These are phyloP conservation scores for Rosa persica DNA, from an alignment of 306 rosid genomes.

Conservation along the genomic window DNA sequence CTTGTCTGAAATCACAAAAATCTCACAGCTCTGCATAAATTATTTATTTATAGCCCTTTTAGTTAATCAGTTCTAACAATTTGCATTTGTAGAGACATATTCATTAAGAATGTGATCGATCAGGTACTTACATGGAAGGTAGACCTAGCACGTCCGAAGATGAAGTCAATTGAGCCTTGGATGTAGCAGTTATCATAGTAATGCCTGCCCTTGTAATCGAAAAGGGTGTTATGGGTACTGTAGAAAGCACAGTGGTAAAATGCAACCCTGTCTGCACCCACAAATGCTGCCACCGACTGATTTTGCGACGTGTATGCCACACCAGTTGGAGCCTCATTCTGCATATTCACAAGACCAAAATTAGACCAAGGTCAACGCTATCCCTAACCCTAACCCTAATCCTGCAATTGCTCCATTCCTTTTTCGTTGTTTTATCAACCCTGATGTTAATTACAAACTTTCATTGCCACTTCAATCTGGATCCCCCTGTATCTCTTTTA, in stretches of 20 bases:
- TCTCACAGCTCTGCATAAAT: slow-evolving; percentile 58
- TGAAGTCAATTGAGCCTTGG: slow-evolving; percentile 90
- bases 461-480: neutral
- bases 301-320: slow-evolving; percentile 90
- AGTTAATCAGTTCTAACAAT: neutral
- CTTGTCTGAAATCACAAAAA: slow-evolving; percentile 70
- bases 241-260: slow-evolving; percentile 87
- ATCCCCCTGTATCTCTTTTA: neutral
- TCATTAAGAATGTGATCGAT: neutral
- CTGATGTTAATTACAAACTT: neutral
- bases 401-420: neutral
- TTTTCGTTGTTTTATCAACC: neutral
- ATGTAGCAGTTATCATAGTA: slow-evolving; percentile 72
- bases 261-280: slow-evolving; percentile 68
- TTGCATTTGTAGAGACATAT: neutral
- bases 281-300: slow-evolving; percentile 91
- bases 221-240: slow-evolving; percentile 92
- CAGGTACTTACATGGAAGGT: slow-evolving; percentile 44
- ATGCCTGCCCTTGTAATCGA: slow-evolving; percentile 86
- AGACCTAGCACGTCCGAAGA: slow-evolving; percentile 77
- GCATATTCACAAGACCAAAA: neutral
- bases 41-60: neutral
- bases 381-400: neutral
- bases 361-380: neutral
- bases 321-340: slow-evolving; percentile 99